Conservation (phyloP, 2,329 filamentous ascomycete species). For the Xylariaceae sp. region DNA sequence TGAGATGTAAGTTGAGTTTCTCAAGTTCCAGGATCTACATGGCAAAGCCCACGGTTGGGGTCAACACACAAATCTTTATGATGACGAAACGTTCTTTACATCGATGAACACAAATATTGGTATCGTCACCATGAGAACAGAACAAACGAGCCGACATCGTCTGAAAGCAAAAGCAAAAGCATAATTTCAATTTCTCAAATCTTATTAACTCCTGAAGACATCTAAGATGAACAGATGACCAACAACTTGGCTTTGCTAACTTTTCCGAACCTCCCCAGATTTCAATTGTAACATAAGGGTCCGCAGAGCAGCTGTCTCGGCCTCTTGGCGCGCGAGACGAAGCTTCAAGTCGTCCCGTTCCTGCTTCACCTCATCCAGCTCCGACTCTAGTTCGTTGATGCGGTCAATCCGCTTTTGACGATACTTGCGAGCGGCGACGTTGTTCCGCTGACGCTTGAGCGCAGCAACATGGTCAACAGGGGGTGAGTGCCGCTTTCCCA, state of each 20-base stretch:
- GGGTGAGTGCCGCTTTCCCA: slow-evolving; percentile 26
- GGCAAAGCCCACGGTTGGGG: neutral
- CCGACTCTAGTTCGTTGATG: slow-evolving; percentile 55
- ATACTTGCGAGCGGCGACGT: slow-evolving; percentile 65
- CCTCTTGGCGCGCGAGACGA: slow-evolving; percentile 58
- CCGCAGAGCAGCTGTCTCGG: slow-evolving; percentile 56
- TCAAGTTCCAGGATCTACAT: neutral
- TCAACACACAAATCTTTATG: slow-evolving; percentile 11
- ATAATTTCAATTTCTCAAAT: slow-evolving; percentile 12
- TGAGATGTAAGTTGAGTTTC: slow-evolving; percentile 4
- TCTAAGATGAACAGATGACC: slow-evolving; percentile 11
- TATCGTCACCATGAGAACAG: slow-evolving; percentile 20
- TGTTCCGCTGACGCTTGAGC: slow-evolving; percentile 61
- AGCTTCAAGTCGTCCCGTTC: slow-evolving; percentile 61
- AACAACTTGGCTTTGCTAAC: slow-evolving; percentile 10
- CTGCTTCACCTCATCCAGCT: slow-evolving; percentile 51
- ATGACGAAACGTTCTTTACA: slow-evolving; percentile 31
- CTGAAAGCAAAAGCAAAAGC: slow-evolving; percentile 19
- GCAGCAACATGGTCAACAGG: slow-evolving; percentile 30
- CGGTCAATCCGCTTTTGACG: slow-evolving; percentile 65
- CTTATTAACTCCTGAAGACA: slow-evolving; percentile 17
- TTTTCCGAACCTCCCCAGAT: slow-evolving; percentile 24
- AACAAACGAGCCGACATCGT: slow-evolving; percentile 31
- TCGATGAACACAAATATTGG: slow-evolving; percentile 22
- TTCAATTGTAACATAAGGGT: slow-evolving; percentile 39